Evolutionary conservation across 2,329 filamentous ascomycete species (phyloP).

Genomic region (Clarireedia paspali): DNA sequence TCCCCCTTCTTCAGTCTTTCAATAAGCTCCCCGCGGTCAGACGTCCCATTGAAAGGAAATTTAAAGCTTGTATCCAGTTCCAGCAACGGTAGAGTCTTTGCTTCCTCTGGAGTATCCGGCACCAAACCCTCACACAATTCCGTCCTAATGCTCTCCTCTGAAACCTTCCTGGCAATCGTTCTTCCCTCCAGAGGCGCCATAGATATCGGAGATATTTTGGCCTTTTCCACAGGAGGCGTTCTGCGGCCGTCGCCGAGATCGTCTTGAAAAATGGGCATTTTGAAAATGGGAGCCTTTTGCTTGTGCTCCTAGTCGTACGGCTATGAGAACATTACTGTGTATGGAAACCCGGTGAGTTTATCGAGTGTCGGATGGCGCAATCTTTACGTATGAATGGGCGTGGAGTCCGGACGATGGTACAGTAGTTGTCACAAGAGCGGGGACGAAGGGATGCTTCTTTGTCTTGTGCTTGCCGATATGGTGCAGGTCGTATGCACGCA

Average conservation of each 20-base stretch:
- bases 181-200: slow-evolving; percentile 12
- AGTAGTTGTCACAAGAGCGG: not conserved
- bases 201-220: slow-evolving; percentile 20
- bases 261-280: slow-evolving; percentile 54
- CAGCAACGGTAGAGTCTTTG: slow-evolving; percentile 4
- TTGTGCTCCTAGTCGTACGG: slow-evolving; percentile 3
- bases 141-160: slow-evolving; percentile 53
- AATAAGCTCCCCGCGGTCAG: slow-evolving; percentile 72
- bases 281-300: slow-evolving; percentile 10
- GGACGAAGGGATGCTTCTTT: not conserved
- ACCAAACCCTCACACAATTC: slow-evolving; percentile 54
- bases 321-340: slow-evolving; percentile 1
- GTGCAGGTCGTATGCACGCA: not conserved
- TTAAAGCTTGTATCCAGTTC: slow-evolving; percentile 14
- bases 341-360: not conserved
- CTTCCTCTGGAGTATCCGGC: slow-evolving; percentile 19
- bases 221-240: slow-evolving; percentile 14
- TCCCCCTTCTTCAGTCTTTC: slow-evolving; percentile 74
- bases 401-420: not conserved
- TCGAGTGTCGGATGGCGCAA: not conserved
- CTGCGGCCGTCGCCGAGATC: slow-evolving; percentile 34
- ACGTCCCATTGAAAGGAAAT: slow-evolving; percentile 24
- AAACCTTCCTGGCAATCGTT: slow-evolving; percentile 34
- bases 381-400: not conserved
- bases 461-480: not conserved